Evolutionary conservation across 192 early-diverging fungal genomes (phyloP).

Genomic region (Linderina pennispora): DNA sequence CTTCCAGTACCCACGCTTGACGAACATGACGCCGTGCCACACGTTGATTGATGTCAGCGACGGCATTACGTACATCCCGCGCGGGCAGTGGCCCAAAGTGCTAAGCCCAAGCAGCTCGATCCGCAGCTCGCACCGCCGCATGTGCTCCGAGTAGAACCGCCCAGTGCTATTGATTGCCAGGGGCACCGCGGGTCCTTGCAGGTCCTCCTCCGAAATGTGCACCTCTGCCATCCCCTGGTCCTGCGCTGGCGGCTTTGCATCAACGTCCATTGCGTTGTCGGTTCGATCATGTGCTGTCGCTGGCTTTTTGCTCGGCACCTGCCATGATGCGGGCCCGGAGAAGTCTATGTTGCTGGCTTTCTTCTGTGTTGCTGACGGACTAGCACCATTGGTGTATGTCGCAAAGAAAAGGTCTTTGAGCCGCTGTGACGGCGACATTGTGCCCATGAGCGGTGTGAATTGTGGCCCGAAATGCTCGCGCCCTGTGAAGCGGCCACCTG

Average conservation of each 20-base stretch:
- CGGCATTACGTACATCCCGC: conserved; percentile 86
- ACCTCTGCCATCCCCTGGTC: not conserved
- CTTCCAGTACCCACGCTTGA: conserved; percentile 86
- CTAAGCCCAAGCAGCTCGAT: conserved; percentile 40
- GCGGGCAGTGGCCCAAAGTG: conserved; percentile 62
- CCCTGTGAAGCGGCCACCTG: no score
- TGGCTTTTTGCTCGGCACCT: conserved; percentile 26
- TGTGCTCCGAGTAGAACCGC: conserved; percentile 46
- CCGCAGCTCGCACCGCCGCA: conserved; percentile 43
- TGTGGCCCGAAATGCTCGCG: no score
- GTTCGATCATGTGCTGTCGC: not conserved
- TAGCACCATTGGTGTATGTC: conserved; percentile 30
- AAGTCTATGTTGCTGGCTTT: conserved; percentile 2
- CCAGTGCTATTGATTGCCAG: conserved; percentile 29
- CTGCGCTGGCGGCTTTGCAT: conserved; percentile 10
- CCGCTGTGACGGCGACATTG: conserved; percentile 39
- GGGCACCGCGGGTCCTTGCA: conserved; percentile 18
- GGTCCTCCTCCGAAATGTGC: conserved; percentile 22
- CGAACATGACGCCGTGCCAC: conserved; percentile 83
- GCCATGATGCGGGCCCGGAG: conserved; percentile 14
- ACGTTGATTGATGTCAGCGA: conserved; percentile 46
- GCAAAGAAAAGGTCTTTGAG: conserved; percentile 44
- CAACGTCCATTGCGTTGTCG: conserved; percentile 33
- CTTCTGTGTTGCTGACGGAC: conserved; percentile 6
- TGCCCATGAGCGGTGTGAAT: not conserved